Conservation (phyloP, 805 yeast species). For the Kurtzmaniella fragi region DNA sequence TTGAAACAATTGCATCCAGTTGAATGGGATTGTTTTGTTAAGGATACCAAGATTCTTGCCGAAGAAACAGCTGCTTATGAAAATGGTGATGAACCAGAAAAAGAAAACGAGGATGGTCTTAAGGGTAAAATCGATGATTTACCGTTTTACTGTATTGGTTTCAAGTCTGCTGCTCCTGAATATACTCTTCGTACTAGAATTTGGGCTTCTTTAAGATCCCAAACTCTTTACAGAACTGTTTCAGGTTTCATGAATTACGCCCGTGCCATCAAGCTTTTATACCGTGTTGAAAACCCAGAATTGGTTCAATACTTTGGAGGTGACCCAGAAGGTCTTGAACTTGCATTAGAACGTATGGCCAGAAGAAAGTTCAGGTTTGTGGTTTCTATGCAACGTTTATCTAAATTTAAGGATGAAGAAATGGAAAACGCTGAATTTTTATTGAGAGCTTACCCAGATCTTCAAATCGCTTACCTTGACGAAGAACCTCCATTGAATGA, state of each 20-base stretch:
- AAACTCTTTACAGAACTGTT: constrained; percentile 43
- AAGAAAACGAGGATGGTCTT: constrained; percentile 26
- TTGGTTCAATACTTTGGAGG: constrained; percentile 93
- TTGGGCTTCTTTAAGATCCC: constrained; percentile 45
- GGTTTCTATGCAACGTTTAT: constrained; percentile 60
- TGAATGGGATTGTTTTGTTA: constrained; percentile 55
- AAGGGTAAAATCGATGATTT: constrained; percentile 37
- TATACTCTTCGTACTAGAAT: constrained; percentile 43
- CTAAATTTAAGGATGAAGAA: constrained; percentile 51
- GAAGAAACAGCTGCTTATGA: constrained; percentile 52
- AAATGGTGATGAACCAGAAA: constrained; percentile 41
- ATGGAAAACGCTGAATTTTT: constrained; percentile 54
- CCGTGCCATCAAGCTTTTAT: constrained; percentile 40
- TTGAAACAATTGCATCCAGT: constrained; percentile 51
- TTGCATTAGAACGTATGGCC: constrained; percentile 80
- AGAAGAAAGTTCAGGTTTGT: constrained; percentile 60
- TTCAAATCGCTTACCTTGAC: constrained; percentile 60
- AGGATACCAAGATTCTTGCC: constrained; percentile 50
- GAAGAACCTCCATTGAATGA: constrained; percentile 40
- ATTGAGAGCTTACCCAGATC: constrained; percentile 61
- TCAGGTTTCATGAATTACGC: constrained; percentile 46
- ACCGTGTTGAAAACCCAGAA: constrained; percentile 42
- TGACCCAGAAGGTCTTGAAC: constrained; percentile 92
- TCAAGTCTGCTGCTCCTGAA: constrained; percentile 45
- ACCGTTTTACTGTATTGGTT: constrained; percentile 44